Evolutionary conservation across 176 grass and related monocot species (phyloP), one percentile per base, ranked within the genome.

Genomic region (Neostapfia colusana): DNA sequence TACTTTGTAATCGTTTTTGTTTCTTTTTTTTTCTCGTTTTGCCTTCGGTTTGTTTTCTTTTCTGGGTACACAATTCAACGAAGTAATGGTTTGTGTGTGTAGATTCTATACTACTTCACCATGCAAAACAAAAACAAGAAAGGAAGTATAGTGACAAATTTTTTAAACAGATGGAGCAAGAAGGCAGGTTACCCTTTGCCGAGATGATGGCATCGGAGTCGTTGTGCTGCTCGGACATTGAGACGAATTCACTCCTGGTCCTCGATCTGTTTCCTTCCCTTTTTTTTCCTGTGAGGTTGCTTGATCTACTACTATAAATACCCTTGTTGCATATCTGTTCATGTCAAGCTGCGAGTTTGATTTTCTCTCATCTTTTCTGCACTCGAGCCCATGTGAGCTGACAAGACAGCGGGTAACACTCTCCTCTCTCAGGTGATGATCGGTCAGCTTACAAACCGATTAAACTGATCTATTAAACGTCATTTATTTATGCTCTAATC

Each of bases 191-290:
- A 60, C 79, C 79, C 79, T 57, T 72, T 81, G 54, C 67, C 68
- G 13, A 48, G n/a, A 27, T 11, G 11, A 41, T 81, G 79, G 79
- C 79, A 81, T 36, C 34, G 79, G 68, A 24, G 79, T 69, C 55
- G 78, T 81, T 81, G 67, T 81, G 65, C 54, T 72, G 78, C 78
- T 81, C 78, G 78, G 39, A 81, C 25, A 81, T 70, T 64, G 42
- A 81, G 49, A 20, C 4, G 16, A 17, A 51, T 20, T 7, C 38
- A 61, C 27, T 34, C 40, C 40, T 46, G 39, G 17, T 63, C n/a
- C 16, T 20, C 38, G 16, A 51, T 51, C 49, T 17, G 17, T 6
- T 10, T 2, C 43, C 3, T 0, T 6, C 49, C 7, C 49, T 51
- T 1, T 51, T 51, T 51, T 15, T 51, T 51, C 2, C 16, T 51